Evolutionary conservation across 108 stramenopile genomes (phyloP).

Genomic region (Cyclotella kingstonii): DNA sequence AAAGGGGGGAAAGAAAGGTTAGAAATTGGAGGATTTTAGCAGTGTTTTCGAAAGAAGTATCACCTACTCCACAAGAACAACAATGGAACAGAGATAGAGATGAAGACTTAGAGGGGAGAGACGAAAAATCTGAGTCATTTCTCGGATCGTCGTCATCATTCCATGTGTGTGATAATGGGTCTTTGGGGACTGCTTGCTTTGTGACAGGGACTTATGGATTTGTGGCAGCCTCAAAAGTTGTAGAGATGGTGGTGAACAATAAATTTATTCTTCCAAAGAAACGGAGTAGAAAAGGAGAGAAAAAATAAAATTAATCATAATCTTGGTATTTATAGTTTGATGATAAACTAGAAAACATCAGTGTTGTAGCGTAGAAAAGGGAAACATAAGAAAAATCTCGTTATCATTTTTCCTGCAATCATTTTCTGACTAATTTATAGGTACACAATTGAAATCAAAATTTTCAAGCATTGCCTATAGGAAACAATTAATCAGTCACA

Average conservation of each 20-base stretch:
- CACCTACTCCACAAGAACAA: too few relatives aligned
- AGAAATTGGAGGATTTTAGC: constrained; percentile 67
- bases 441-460: too few relatives aligned
- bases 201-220: constrained; percentile 82
- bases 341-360: too few relatives aligned
- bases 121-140: not conserved
- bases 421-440: too few relatives aligned
- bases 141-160: constrained; percentile 43
- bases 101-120: too few relatives aligned
- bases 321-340: too few relatives aligned
- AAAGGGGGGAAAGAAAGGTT: constrained; percentile 23
- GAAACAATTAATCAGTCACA: too few relatives aligned
- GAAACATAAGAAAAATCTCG: too few relatives aligned
- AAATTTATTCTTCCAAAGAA: constrained; percentile 51
- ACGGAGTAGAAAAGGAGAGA: not conserved
- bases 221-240: constrained; percentile 61
- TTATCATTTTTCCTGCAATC: too few relatives aligned
- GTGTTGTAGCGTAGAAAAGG: too few relatives aligned
- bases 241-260: constrained; percentile 78
- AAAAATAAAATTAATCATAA: not conserved
- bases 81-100: too few relatives aligned
- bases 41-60: constrained; percentile 74
- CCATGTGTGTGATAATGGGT: constrained; percentile 74
- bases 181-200: constrained; percentile 78
- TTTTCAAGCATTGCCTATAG: too few relatives aligned